phyloP scores from a whole-genome alignment of 192 early-diverging fungal genomes.

The Gonapodya prolifera region DNA sequence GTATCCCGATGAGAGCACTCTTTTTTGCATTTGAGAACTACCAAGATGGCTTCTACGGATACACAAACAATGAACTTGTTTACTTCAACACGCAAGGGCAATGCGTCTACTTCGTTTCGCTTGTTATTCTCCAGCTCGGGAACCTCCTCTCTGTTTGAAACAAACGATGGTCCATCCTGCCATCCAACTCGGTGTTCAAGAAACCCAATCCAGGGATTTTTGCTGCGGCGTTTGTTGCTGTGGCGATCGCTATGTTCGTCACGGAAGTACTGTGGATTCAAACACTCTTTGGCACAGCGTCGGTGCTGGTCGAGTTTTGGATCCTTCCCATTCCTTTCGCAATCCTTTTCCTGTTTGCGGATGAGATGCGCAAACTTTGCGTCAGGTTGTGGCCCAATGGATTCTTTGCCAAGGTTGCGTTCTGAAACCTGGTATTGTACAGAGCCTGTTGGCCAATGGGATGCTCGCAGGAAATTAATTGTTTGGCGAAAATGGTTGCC shows the following conservation, averaged over 20 bases:
- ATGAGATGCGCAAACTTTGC: constrained; percentile 46
- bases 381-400: constrained; percentile 36
- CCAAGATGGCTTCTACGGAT: constrained; percentile 34
- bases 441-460: no score
- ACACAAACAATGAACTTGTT: constrained; percentile 29
- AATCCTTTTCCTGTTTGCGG: constrained; percentile 35
- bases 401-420: constrained; percentile 37
- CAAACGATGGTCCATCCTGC: constrained; percentile 36
- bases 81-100: constrained; percentile 31
- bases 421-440: no score
- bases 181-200: constrained; percentile 44
- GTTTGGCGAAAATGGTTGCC: no score
- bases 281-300: constrained; percentile 34
- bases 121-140: constrained; percentile 49
- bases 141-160: constrained; percentile 42
- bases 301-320: constrained; percentile 50
- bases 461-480: no score
- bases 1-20: constrained; percentile 38
- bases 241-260: constrained; percentile 29
- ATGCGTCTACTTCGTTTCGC: constrained; percentile 23
- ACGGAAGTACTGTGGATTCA: constrained; percentile 40
- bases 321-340: constrained; percentile 45
- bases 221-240: constrained; percentile 29
- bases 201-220: constrained; percentile 43
- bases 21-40: constrained; percentile 41